Conservation (phyloP, 805 yeast genomes). For the Metschnikowia bowlesiae region DNA sequence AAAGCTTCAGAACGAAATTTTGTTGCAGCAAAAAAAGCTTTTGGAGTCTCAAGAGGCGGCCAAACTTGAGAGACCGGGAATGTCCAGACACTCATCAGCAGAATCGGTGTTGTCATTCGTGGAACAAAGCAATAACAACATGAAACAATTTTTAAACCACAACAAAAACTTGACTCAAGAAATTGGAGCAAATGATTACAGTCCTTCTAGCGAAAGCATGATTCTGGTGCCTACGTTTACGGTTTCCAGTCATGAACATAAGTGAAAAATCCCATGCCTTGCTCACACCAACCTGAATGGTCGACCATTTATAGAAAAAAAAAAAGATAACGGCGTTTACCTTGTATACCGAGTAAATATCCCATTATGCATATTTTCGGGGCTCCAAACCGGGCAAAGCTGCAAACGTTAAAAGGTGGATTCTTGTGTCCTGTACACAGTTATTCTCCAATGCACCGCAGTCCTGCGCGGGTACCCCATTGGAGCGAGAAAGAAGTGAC, state of each 20-base stretch:
- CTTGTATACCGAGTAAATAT: background rate
- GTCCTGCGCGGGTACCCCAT: background rate
- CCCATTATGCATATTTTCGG: background rate
- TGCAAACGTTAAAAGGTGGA: background rate
- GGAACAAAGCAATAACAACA: constrained; percentile 11
- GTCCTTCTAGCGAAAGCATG: constrained; percentile 8
- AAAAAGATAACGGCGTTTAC: background rate
- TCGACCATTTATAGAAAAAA: background rate
- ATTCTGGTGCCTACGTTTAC: constrained; percentile 14
- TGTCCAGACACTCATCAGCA: constrained; percentile 14
- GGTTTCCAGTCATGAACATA: constrained; percentile 13
- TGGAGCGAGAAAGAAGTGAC: background rate
- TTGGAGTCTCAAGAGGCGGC: constrained; percentile 17
- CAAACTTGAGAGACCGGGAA: constrained; percentile 6
- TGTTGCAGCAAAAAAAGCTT: constrained; percentile 35
- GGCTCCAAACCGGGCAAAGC: background rate
- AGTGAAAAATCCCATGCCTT: background rate
- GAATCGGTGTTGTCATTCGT: constrained; percentile 15
- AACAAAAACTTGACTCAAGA: constrained; percentile 13
- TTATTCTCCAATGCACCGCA: background rate
- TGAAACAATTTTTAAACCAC: constrained; percentile 13
- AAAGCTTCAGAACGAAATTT: constrained; percentile 33
- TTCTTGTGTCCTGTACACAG: background rate
- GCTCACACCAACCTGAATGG: background rate
- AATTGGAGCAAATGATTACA: constrained; percentile 6